These are phyloP conservation scores for Tetrapisispora phaffii DNA, from an alignment of 805 yeast genomes.

Conservation along the genomic window DNA sequence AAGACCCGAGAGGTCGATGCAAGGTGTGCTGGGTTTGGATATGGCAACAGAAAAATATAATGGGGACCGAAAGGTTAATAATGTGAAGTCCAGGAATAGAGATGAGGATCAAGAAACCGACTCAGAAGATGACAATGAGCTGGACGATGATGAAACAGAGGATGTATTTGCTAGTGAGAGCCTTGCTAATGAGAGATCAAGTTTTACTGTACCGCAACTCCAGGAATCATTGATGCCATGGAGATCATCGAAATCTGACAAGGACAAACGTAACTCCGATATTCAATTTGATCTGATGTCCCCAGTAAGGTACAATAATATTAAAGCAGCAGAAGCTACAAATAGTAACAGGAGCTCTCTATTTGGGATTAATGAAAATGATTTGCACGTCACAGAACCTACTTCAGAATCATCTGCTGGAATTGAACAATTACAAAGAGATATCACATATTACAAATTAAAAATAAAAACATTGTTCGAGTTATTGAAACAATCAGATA, in stretches of 20 bases:
- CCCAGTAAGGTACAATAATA: constrained; percentile 8
- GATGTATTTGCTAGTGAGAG: neutral
- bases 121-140: constrained; percentile 10
- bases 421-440: constrained; percentile 32
- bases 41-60: neutral
- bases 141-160: constrained; percentile 6
- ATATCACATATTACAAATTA: constrained; percentile 35
- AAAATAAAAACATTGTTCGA: constrained; percentile 30
- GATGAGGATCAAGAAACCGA: neutral
- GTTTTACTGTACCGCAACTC: constrained; percentile 26
- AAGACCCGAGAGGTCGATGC: neutral
- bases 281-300: constrained; percentile 15
- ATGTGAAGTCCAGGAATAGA: neutral
- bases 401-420: constrained; percentile 15
- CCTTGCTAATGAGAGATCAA: constrained; percentile 7
- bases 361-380: constrained; percentile 11
- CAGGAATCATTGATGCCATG: constrained; percentile 32
- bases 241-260: constrained; percentile 13
- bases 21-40: neutral
- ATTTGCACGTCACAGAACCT: constrained; percentile 7
- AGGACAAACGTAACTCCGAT: neutral
- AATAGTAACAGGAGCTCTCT: constrained; percentile 10
- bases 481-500: constrained; percentile 17
- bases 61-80: neutral
- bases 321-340: constrained; percentile 9